phyloP scores from a whole-genome alignment of 768 basidiomycete species.

The Mycena sanguinolenta region DNA sequence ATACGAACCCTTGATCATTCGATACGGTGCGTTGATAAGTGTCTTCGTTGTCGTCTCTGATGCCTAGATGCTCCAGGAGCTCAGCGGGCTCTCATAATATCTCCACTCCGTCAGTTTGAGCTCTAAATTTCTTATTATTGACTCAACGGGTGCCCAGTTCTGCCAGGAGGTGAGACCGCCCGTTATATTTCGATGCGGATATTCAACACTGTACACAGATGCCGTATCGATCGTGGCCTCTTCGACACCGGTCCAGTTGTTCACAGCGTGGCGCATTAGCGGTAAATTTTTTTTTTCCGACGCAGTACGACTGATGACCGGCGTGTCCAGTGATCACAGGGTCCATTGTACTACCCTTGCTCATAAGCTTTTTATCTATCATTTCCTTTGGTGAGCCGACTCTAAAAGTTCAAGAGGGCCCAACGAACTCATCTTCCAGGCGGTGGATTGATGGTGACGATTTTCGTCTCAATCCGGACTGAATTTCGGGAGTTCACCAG shows the following conservation, averaged over 20 bases:
- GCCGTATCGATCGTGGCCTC: conserved; percentile 23
- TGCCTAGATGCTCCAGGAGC: conserved; percentile 10
- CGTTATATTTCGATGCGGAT: not conserved
- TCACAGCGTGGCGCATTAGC: conserved; percentile 36
- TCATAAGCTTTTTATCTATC: conserved; percentile 26
- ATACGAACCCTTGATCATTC: conserved; percentile 33
- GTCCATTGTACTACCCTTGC: conserved; percentile 14
- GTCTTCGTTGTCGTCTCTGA: not conserved
- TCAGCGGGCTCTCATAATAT: conserved; percentile 18
- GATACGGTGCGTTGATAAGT: conserved; percentile 22
- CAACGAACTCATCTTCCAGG: not conserved
- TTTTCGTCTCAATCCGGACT: conserved; percentile 26
- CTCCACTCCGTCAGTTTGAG: conserved; percentile 23
- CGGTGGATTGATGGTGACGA: conserved; percentile 27
- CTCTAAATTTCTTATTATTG: not conserved
- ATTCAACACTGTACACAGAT: conserved; percentile 2
- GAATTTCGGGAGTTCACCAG: conserved; percentile 38
- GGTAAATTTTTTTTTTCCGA: not conserved
- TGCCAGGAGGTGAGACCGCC: conserved; percentile 28
- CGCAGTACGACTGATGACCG: not conserved
- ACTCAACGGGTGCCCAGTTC: not conserved
- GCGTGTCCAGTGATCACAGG: conserved; percentile 26
- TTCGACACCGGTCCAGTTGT: conserved; percentile 33
- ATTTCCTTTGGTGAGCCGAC: conserved; percentile 27
- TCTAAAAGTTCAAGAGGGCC: too few species aligned